Conservation (phyloP, 73 alveolate genomes). For the Stentor coeruleus region DNA sequence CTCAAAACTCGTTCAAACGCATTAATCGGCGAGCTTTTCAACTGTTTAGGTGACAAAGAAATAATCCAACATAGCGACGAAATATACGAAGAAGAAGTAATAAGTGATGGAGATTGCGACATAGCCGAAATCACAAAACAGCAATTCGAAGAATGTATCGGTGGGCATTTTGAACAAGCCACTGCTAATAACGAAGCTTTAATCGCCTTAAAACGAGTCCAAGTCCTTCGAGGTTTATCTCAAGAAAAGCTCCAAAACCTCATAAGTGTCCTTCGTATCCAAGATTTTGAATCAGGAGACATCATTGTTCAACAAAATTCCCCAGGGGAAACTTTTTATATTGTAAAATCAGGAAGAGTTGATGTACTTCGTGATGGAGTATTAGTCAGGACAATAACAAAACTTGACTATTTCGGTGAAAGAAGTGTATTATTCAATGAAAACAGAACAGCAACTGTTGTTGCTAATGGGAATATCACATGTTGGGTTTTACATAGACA, state of each 20-base stretch:
- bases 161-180: slow-evolving; percentile 5
- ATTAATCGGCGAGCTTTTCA: not conserved
- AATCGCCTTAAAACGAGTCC: slow-evolving; percentile 30
- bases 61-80: slow-evolving; percentile 13
- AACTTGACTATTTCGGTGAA: slow-evolving; percentile 59
- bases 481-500: slow-evolving; percentile 39
- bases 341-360: slow-evolving; percentile 49
- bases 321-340: slow-evolving; percentile 37
- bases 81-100: not conserved
- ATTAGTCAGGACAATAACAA: slow-evolving; percentile 41
- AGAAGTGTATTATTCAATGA: slow-evolving; percentile 50
- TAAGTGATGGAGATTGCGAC: slow-evolving; percentile 2
- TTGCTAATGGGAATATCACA: slow-evolving; percentile 55
- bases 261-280: slow-evolving; percentile 22
- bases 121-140: slow-evolving; percentile 1
- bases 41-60: slow-evolving; percentile 17
- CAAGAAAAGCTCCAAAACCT: slow-evolving; percentile 31
- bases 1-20: not conserved
- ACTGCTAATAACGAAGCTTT: slow-evolving; percentile 25
- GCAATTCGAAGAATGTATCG: slow-evolving; percentile 17
- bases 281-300: too few species aligned
- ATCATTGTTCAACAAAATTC: slow-evolving; percentile 42
- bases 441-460: slow-evolving; percentile 46
- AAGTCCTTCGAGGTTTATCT: slow-evolving; percentile 44
- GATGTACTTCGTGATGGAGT: slow-evolving; percentile 38